Evolutionary conservation across 495 filamentous ascomycete species (phyloP).

Genomic region (Aspergillus funiculosus): DNA sequence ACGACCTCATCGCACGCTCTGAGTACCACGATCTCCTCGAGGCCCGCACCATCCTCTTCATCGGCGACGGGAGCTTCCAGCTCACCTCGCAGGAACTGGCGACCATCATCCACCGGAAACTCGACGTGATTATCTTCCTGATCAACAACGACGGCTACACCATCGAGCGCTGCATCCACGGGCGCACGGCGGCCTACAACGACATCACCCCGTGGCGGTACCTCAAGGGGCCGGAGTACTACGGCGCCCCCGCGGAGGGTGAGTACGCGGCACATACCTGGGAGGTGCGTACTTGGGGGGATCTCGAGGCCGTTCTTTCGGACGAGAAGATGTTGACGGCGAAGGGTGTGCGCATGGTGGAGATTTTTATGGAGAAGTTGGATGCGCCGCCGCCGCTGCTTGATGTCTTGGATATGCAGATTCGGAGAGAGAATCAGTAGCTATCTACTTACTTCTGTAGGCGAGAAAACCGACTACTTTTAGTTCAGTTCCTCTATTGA

Average conservation of each 20-base stretch:
- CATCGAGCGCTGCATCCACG: constrained; percentile 67
- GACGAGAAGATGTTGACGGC: constrained; percentile 11
- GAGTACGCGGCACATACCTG: constrained; percentile 13
- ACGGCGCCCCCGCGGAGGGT: constrained; percentile 25
- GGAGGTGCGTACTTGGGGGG: constrained; percentile 16
- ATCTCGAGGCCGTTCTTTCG: constrained; percentile 14
- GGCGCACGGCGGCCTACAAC: constrained; percentile 63
- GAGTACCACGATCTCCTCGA: constrained; percentile 12
- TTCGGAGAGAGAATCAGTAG: constrained; percentile 3
- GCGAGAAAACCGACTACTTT: too few relatives aligned
- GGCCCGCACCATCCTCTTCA: constrained; percentile 56
- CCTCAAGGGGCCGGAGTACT: constrained; percentile 28
- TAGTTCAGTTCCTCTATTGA: too few relatives aligned
- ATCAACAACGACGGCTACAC: constrained; percentile 70
- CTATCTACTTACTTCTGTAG: neutral
- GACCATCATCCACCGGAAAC: constrained; percentile 61
- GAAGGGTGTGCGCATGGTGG: constrained; percentile 33
- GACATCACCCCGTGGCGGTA: constrained; percentile 62
- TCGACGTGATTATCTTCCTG: constrained; percentile 67
- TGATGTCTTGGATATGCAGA: constrained; percentile 8
- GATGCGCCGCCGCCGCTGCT: constrained; percentile 24
- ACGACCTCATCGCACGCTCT: constrained; percentile 18
- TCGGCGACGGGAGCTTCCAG: constrained; percentile 77
- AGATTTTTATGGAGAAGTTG: constrained; percentile 28
- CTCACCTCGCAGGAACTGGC: constrained; percentile 69